Percentiles rank a stretch among this genome's conserved stretches.
Evolutionary conservation across 78 protist genomes (phyloP).

Genomic region (Emiliania huxleyi): DNA sequence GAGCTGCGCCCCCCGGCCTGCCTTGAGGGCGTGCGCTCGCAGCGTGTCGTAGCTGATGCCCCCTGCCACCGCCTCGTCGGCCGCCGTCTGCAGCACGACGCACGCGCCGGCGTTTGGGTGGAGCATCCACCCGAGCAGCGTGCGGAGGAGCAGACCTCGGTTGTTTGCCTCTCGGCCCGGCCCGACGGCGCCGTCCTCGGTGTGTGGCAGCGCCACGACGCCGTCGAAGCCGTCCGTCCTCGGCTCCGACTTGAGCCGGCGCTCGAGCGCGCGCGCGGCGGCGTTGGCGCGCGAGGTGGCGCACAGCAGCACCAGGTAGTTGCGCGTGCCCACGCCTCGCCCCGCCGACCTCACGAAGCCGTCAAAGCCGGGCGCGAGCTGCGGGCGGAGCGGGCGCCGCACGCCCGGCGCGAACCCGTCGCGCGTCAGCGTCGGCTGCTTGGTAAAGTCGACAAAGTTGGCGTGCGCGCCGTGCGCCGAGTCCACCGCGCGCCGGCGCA

Average conservation of each 20-base stretch:
- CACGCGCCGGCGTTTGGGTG: conserved; percentile 40
- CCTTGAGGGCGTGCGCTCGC: background rate
- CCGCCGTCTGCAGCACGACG: background rate
- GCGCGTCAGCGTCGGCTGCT: background rate
- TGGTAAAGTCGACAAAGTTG: background rate
- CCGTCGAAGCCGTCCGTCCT: conserved; percentile 3
- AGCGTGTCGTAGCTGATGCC: background rate
- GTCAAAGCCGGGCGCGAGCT: too few relatives aligned
- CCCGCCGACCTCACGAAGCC: background rate
- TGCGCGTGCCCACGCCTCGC: conserved; percentile 40
- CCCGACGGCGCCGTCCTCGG: conserved; percentile 23
- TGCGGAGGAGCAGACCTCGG: background rate
- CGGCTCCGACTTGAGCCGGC: background rate
- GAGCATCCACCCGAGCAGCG: background rate
- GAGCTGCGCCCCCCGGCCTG: background rate
- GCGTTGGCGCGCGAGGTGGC: background rate
- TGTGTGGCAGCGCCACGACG: conserved; percentile 25
- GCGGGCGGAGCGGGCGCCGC: too few relatives aligned
- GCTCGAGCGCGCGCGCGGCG: conserved; percentile 2
- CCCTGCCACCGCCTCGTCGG: too few relatives aligned
- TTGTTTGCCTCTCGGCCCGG: background rate
- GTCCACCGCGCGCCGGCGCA: background rate
- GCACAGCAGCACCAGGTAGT: conserved; percentile 1
- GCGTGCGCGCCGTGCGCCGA: background rate
- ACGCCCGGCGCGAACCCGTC: background rate